Evolutionary conservation across 192 early-diverging fungal species (phyloP).

Genomic region (Phlyctochytrium arcticum): DNA sequence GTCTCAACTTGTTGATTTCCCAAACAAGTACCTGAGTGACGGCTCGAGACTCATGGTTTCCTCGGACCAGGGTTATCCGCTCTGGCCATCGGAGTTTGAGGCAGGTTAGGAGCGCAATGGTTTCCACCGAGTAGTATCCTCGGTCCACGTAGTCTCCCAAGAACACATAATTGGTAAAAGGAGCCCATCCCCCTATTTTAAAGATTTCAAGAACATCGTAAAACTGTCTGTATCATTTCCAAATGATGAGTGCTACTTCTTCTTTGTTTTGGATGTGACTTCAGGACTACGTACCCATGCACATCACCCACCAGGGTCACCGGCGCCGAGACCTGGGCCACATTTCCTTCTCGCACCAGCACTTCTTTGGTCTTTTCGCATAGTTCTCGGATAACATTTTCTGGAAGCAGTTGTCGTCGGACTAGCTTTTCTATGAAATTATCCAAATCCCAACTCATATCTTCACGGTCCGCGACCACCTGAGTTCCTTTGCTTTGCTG

Average conservation of each 20-base stretch:
- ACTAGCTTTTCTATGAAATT: conserved; percentile 74
- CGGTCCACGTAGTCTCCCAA: conserved; percentile 88
- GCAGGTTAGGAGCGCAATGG: conserved; percentile 82
- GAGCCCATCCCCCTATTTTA: conserved; percentile 74
- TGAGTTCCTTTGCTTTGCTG: too few species aligned
- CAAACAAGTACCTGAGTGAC: conserved; percentile 84
- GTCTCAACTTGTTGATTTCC: too few species aligned
- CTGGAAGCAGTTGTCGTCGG: conserved; percentile 66
- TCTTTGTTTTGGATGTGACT: too few species aligned
- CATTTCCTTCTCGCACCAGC: conserved; percentile 80
- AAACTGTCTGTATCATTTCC: conserved; percentile 64
- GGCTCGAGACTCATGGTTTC: conserved; percentile 92
- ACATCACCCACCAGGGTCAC: conserved; percentile 92
- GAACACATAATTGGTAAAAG: conserved; percentile 84
- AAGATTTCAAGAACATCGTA: conserved; percentile 87
- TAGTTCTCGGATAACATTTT: conserved; percentile 71
- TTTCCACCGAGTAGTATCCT: conserved; percentile 84
- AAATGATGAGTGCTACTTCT: too few species aligned
- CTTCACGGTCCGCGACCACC: too few species aligned
- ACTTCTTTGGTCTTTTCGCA: conserved; percentile 78
- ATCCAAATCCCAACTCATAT: conserved; percentile 64
- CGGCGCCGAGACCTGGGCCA: conserved; percentile 75
- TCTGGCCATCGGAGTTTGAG: conserved; percentile 86
- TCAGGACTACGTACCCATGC: conserved; percentile 77
- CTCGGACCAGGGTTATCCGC: conserved; percentile 83